phyloP scores from a whole-genome alignment of 1,139 yeast species.

The Kazachstania sp. region DNA sequence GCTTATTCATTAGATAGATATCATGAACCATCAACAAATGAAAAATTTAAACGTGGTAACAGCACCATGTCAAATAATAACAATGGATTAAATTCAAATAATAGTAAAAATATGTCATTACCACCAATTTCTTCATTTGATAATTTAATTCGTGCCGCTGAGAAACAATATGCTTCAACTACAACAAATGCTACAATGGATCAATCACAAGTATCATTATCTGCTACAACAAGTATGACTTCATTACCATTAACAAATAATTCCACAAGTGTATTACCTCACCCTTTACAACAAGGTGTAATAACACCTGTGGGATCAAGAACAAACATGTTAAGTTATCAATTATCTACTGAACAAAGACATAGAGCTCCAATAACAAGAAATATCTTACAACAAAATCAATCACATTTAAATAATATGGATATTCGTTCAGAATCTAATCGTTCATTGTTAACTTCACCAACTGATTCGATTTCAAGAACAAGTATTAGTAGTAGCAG shows the following conservation, averaged over 20 bases:
- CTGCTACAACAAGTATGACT: not conserved
- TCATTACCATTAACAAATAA: not conserved
- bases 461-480: not conserved
- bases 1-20: constrained; percentile 8
- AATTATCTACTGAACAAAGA: not conserved
- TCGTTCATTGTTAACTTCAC: not conserved
- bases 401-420: not conserved
- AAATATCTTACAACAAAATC: not conserved
- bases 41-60: constrained; percentile 3
- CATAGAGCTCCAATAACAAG: not conserved
- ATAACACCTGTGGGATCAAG: not conserved
- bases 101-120: constrained; percentile 8
- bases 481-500: not conserved
- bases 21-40: constrained; percentile 10
- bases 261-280: too few relatives aligned
- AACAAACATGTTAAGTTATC: constrained; percentile 1
- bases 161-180: constrained; percentile 10
- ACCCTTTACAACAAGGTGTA: not conserved
- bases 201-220: not conserved
- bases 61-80: not conserved
- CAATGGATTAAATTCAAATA: not conserved
- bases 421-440: not conserved
- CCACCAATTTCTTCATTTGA: constrained; percentile 27
- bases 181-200: too few relatives aligned
- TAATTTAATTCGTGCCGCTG: constrained; percentile 18